Base-by-base conservation (phyloP, 2,329 filamentous ascomycete genomes). In the Monilinia fructigena region DNA sequence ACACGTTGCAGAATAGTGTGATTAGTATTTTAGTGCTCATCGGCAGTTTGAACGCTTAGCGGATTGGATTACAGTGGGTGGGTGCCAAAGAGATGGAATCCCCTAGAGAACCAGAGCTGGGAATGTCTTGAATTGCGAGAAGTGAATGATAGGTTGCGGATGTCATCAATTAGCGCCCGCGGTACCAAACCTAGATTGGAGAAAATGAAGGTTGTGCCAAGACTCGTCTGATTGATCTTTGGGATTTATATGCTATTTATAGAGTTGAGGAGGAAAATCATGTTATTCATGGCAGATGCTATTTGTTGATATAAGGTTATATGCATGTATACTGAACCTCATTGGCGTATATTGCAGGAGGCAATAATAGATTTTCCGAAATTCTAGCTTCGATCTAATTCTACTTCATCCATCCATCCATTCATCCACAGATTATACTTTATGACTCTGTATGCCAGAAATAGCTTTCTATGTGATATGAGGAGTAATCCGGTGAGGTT, bases 151-250 rank as follows among this genome's bases (percentile, higher is more conserved):
- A 48, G 38, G n/a, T 38, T 20, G 42, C 63, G 63, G 63, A 61
- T 65, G 63, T 61, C 47, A 65, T 50, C 40, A 45, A 23, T 61
- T 65, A 65, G 63, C 63, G 55, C 42, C 63, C 63, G 63, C 38
- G 55, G 28, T 7, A 52, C 16, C 2, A 3, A 14, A 52, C 12
- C 48, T 23, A 28, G 23, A 50, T 38, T 48, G 4, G 4, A 60
- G 45, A 60, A 23, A 14, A 35, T 5, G 28, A 50, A 50, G 10
- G 20, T 10, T 5, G 23, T 35, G 56, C 42, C 56, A 48, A 48
- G 56, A 4, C 28, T 48, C 20, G 42, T 60, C 4, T 23, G 28
- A 48, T 60, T 16, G 12, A 18, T 14, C 53, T 48, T 23, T n/a
- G 28, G 12, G 7, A 20, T 31, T 59, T 23, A 31, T 4, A 14